A percentile compares a stretch with the other conserved stretches of the same genome.
These are phyloP conservation scores for Opeltia flavorubescens DNA, from an alignment of 495 filamentous ascomycete species.

Conservation along the genomic window DNA sequence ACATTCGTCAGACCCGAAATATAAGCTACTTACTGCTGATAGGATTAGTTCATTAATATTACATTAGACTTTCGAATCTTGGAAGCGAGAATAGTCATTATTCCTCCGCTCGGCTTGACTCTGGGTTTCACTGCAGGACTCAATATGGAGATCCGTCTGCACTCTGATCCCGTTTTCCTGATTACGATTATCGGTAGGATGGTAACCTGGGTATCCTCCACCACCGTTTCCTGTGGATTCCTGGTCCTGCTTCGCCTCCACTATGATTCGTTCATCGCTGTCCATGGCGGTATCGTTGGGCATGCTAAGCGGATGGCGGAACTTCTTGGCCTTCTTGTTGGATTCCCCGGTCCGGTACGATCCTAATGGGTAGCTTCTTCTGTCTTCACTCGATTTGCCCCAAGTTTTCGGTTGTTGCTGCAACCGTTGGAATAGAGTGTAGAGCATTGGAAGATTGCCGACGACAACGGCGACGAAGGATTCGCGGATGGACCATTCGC, in stretches of 20 bases:
- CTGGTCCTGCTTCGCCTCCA: slow-evolving; percentile 13
- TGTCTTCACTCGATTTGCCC: slow-evolving; percentile 4
- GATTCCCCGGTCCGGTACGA: slow-evolving; percentile 15
- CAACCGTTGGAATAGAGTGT: slow-evolving; percentile 32
- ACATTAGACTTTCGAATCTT: background rate
- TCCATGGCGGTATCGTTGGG: slow-evolving; percentile 25
- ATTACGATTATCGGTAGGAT: background rate
- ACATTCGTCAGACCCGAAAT: background rate
- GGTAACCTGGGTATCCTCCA: background rate
- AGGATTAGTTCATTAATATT: background rate
- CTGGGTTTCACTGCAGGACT: background rate
- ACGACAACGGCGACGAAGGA: slow-evolving; percentile 48
- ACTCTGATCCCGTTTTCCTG: background rate
- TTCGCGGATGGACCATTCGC: slow-evolving; percentile 49
- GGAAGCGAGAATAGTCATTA: background rate
- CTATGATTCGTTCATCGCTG: slow-evolving; percentile 29
- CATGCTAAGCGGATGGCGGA: slow-evolving; percentile 26
- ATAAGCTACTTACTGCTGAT: background rate
- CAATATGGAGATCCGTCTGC: background rate
- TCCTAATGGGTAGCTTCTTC: slow-evolving; percentile 7
- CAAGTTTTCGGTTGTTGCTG: slow-evolving; percentile 16
- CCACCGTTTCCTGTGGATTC: background rate
- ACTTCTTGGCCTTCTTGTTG: slow-evolving; percentile 19
- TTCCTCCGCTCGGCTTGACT: background rate
- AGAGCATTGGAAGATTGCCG: slow-evolving; percentile 47